These are phyloP conservation scores for Yamadazyma sp. DNA, from an alignment of 805 yeast genomes.

Conservation along the genomic window DNA sequence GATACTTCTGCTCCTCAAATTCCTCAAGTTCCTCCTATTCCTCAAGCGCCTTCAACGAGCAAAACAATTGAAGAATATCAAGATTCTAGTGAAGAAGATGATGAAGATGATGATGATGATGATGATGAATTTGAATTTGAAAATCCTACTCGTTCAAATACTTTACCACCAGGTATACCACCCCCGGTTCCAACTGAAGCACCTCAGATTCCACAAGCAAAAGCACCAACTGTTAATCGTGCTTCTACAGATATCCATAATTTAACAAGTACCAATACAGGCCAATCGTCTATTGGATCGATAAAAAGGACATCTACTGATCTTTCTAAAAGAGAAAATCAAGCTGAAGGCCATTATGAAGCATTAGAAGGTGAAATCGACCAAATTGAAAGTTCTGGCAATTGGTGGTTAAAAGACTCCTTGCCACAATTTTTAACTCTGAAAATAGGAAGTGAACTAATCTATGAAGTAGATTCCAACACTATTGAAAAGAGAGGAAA, in stretches of 20 bases:
- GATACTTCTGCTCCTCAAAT: conserved; percentile 3
- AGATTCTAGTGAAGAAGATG: conserved; percentile 2
- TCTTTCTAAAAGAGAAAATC: conserved; percentile 18
- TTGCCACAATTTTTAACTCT: conserved; percentile 52
- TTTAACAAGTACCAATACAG: conserved; percentile 5
- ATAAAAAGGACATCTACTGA: conserved; percentile 15
- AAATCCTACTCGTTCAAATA: conserved; percentile 11
- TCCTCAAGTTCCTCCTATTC: conserved; percentile 11
- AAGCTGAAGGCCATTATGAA: conserved; percentile 24
- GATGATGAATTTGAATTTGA: conserved; percentile 15
- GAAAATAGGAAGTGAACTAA: conserved; percentile 46
- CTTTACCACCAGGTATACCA: conserved; percentile 10
- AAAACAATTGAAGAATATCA: conserved; percentile 5
- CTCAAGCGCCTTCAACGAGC: conserved; percentile 1
- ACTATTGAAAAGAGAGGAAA: conserved; percentile 56
- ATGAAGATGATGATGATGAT: conserved; percentile 1
- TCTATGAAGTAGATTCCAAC: conserved; percentile 65
- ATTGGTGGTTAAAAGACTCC: conserved; percentile 68
- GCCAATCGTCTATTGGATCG: conserved; percentile 4
- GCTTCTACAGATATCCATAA: conserved; percentile 7
- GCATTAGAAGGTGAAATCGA: conserved; percentile 29
- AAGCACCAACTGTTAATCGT: background rate
- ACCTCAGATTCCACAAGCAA: conserved; percentile 2
- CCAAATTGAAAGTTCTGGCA: conserved; percentile 16
- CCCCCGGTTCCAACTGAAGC: conserved; percentile 4